Evolutionary conservation across 2,329 filamentous ascomycete genomes (phyloP), one percentile per base, ranked within the genome.

Genomic region (Ophiostoma sp.): DNA sequence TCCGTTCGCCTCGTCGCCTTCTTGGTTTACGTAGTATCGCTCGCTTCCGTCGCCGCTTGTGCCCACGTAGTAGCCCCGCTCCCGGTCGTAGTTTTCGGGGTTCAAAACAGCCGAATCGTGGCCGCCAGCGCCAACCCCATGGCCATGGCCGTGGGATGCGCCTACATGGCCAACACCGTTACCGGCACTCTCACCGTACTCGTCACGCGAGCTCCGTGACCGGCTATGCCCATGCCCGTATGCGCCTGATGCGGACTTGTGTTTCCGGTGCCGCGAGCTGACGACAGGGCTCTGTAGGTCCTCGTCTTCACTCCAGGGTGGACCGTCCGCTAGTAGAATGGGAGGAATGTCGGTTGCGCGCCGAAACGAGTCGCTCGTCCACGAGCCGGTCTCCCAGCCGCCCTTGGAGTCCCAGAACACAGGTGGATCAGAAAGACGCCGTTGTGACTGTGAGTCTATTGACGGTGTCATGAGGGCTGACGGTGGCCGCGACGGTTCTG

Each of bases 271-370:
- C 73, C 93, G 88, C 52, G 92, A 92, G 76, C 92, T 93, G 17
- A 95, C 93, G 22, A 97, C 93, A 0, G 95, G 95, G 80, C 94
- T 97, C 79, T 96, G 93, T 59, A 98, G 87, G 81, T 98, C 96
- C 78, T 98, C 94, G 79, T 98, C 95, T 83, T 98, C 95, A 81
- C 94, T 97, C 84, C 94, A 98, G 2, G 95, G 95, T 28, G 95
- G 95, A 0, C 95, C 95, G 79, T 96, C 94, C 3, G 90, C 93
- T 78, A 96, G 95, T 68, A 93, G 89, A 80, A 96, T 94, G 25
- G 93, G 92, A 11, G 93, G 91, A 19, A 97, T 86, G 78, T 95
- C 92, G 77, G 93, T 88, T 31, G 87, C 89, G 71, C 87, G 91
- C 76, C 86, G 87, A 75, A 88, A 87, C 45, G 86, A 81, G 77